Evolutionary conservation across 345 rosid genomes (phyloP).

Genomic region (Melaleuca quinquenervia): DNA sequence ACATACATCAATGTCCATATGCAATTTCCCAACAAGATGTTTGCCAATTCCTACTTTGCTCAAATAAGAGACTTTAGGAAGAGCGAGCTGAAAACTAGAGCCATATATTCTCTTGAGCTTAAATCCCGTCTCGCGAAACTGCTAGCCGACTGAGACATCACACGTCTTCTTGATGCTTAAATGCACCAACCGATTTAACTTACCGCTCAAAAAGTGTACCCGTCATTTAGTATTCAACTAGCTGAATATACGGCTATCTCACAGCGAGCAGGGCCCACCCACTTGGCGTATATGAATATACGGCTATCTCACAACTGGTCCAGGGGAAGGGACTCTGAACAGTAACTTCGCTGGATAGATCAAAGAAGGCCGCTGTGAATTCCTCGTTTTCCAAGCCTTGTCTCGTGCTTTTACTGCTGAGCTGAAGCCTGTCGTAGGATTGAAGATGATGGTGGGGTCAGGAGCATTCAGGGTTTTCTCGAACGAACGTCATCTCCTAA

Average conservation of each 20-base stretch:
- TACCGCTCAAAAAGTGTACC: neutral
- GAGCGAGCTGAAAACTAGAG: too few species aligned
- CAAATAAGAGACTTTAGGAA: neutral
- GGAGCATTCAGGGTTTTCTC: neutral
- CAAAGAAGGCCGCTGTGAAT: neutral
- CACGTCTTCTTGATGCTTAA: neutral
- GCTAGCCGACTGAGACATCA: neutral
- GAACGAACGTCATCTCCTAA: neutral
- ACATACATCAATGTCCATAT: neutral
- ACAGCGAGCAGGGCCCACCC: too few species aligned
- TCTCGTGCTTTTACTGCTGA: neutral
- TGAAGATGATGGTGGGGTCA: too few species aligned
- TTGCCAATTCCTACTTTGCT: neutral
- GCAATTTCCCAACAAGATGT: neutral
- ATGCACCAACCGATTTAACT: neutral
- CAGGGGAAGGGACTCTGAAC: neutral
- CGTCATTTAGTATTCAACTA: neutral
- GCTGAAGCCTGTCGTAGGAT: neutral
- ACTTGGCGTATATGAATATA: too few species aligned
- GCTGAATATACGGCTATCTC: too few species aligned
- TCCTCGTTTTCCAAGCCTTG: neutral
- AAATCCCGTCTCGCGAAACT: neutral
- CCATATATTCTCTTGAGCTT: too few species aligned
- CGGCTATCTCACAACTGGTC: too few species aligned
- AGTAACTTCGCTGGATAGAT: neutral